These are phyloP conservation scores for Serpula lacrymans DNA, from an alignment of 768 basidiomycete species.

Conservation along the genomic window DNA sequence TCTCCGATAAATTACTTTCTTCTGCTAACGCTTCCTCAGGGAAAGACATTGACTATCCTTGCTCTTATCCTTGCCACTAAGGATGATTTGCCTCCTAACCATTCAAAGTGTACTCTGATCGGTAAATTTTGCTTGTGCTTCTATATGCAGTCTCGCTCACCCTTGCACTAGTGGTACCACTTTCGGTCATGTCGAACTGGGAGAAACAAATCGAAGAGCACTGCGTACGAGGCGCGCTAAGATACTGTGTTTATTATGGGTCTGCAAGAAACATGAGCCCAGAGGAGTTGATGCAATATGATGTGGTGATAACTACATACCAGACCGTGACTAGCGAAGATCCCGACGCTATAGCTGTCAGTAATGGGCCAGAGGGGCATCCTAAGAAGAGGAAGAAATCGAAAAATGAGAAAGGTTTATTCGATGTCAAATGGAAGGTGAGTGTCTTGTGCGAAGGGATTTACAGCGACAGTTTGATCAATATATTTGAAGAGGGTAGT, in stretches of 20 bases:
- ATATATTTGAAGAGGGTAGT: slow-evolving; percentile 55
- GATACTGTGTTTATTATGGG: slow-evolving; percentile 69
- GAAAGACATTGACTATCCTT: slow-evolving; percentile 90
- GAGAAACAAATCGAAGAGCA: slow-evolving; percentile 82
- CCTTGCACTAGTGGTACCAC: slow-evolving; percentile 60
- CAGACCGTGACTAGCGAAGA: slow-evolving; percentile 63
- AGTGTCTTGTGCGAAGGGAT: slow-evolving; percentile 2
- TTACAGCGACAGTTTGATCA: not conserved
- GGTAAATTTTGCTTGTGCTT: slow-evolving; percentile 42
- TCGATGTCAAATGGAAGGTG: slow-evolving; percentile 81
- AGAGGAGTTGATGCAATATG: slow-evolving; percentile 59
- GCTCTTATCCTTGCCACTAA: slow-evolving; percentile 78
- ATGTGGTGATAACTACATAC: slow-evolving; percentile 84
- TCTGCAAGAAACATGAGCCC: slow-evolving; percentile 56
- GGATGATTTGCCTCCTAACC: slow-evolving; percentile 50
- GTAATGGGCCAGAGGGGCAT: slow-evolving; percentile 22
- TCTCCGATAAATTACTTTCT: not conserved
- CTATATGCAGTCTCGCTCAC: not conserved
- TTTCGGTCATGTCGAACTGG: slow-evolving; percentile 87
- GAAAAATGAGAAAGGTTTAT: slow-evolving; percentile 55
- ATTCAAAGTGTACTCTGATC: slow-evolving; percentile 72
- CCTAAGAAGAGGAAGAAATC: slow-evolving; percentile 55
- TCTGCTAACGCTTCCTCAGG: slow-evolving; percentile 38
- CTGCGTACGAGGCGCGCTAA: slow-evolving; percentile 49
- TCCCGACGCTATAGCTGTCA: slow-evolving; percentile 7